Evolutionary conservation across 441 rosid species (phyloP), one percentile per base, ranked within the genome.

Genomic region (Erysimum cheiri): DNA sequence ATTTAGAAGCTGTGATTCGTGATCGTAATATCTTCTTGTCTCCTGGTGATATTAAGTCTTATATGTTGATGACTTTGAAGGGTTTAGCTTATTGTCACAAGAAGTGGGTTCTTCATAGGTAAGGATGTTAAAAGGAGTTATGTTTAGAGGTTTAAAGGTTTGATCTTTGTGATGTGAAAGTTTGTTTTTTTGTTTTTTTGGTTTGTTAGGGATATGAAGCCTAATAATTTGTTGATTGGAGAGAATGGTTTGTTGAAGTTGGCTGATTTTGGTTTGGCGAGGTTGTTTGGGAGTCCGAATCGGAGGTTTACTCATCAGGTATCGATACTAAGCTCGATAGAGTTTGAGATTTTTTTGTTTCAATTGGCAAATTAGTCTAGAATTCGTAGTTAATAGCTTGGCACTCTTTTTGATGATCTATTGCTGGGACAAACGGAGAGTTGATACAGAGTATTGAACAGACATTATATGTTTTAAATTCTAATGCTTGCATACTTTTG

Each of bases 221-320:
- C 84, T 40, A 83, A 83, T 53, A 83, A 83, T 68, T 60, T 83
- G 41, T 60, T 81, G 40, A 77, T 83, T 61, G 84, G 84, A 77
- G 72, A 80, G 58, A 79, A 83, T 3, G 84, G 86, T 69, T 64
- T 76, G 69, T 72, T 83, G 68, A 83, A 81, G 40, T 68, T 83
- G 4, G 86, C 83, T 47, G 86, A 83, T 78, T 83, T 83, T 63
- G 86, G 86, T 22, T 37, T 83, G n/a, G 83, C 87, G 1, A 79
- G 84, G 15, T 67, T 83, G 53, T 83, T 78, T 40, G 87, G 87
- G 36, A 83, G 87, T 70, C 87, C 87, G 0, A 81, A 83, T 62
- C 84, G 84, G 6, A 81, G 84, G 69, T 81, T 83, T 61, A 83
- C 87, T 71, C 84, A 79, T 73, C 84, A 83, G 87, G 87, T 83